Percentiles rank a stretch among this genome's conserved stretches.
phyloP scores from a whole-genome alignment of 1,284 basidiomycete genomes.

The Cryptococcus floricola region DNA sequence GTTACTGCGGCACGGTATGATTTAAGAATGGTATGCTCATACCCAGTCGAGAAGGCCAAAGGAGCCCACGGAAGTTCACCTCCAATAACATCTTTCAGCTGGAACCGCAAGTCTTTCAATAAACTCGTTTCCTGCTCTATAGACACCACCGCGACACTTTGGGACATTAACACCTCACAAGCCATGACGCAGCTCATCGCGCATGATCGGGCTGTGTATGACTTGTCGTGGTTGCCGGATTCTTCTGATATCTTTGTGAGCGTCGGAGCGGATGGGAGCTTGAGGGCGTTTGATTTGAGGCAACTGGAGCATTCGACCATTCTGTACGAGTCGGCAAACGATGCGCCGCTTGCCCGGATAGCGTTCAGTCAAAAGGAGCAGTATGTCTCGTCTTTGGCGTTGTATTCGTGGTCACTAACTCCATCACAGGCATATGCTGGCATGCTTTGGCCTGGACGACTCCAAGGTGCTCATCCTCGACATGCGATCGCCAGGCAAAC shows the following conservation, averaged over 20 bases:
- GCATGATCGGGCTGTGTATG: slow-evolving; percentile 87
- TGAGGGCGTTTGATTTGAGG: slow-evolving; percentile 94
- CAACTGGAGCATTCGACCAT: slow-evolving; percentile 98
- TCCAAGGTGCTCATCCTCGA: slow-evolving; percentile 82
- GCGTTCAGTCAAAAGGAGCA: slow-evolving; percentile 59
- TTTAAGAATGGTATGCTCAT: neutral
- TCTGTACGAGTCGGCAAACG: slow-evolving; percentile 81
- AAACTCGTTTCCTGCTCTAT: slow-evolving; percentile 93
- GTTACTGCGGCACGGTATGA: neutral
- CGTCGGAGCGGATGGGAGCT: slow-evolving; percentile 93
- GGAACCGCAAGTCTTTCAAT: slow-evolving; percentile 84
- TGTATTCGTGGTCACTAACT: neutral
- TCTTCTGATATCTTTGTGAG: slow-evolving; percentile 97
- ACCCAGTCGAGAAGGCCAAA: slow-evolving; percentile 63
- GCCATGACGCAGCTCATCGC: slow-evolving; percentile 97
- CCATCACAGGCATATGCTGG: slow-evolving; percentile 44
- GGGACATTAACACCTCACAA: slow-evolving; percentile 95
- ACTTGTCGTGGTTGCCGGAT: slow-evolving; percentile 82
- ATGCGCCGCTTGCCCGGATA: slow-evolving; percentile 70
- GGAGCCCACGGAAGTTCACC: slow-evolving; percentile 76
- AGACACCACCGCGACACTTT: slow-evolving; percentile 91
- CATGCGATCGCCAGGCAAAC: slow-evolving; percentile 88
- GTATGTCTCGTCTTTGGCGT: slow-evolving; percentile 17
- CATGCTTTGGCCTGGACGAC: slow-evolving; percentile 62
- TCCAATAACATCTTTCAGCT: slow-evolving; percentile 90